phyloP scores from a whole-genome alignment of 148 eudicot genomes.

The Rhododendron simsii region DNA sequence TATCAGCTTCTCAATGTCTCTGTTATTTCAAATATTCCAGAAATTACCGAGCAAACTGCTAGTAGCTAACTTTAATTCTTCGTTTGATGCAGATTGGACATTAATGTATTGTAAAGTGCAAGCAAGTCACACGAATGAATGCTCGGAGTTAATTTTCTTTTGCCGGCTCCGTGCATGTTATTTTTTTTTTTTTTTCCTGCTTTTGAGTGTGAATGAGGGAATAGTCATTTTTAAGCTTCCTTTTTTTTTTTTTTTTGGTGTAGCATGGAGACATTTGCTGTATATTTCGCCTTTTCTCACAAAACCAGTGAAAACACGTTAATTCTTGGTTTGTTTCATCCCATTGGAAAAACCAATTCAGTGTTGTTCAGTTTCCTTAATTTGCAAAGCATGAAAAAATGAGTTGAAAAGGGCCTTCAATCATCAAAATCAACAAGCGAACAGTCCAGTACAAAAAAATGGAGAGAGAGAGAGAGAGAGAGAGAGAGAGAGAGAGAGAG shows the following conservation, averaged over 20 bases:
- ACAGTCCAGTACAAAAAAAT: too few relatives aligned
- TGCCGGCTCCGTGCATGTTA: background rate
- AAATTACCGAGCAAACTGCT: background rate
- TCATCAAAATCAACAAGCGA: background rate
- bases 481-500: background rate
- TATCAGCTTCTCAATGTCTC: background rate
- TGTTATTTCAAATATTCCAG: background rate
- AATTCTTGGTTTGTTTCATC: background rate
- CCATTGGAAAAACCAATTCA: background rate
- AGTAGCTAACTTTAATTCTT: background rate
- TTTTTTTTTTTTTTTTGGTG: too few relatives aligned
- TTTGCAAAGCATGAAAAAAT: background rate
- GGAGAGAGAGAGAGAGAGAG: background rate
- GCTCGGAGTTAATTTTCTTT: background rate
- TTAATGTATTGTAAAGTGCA: background rate
- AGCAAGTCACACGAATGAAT: background rate
- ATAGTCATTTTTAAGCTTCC: background rate
- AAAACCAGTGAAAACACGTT: background rate
- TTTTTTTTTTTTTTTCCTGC: background rate
- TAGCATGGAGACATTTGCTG: background rate
- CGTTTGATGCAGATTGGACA: background rate
- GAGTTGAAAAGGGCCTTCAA: background rate
- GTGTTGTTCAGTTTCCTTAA: background rate
- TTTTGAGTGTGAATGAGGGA: background rate
- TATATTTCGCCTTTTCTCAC: background rate